These are phyloP conservation scores for Acrasis kona DNA, from an alignment of 78 protist genomes.

Conservation along the genomic window DNA sequence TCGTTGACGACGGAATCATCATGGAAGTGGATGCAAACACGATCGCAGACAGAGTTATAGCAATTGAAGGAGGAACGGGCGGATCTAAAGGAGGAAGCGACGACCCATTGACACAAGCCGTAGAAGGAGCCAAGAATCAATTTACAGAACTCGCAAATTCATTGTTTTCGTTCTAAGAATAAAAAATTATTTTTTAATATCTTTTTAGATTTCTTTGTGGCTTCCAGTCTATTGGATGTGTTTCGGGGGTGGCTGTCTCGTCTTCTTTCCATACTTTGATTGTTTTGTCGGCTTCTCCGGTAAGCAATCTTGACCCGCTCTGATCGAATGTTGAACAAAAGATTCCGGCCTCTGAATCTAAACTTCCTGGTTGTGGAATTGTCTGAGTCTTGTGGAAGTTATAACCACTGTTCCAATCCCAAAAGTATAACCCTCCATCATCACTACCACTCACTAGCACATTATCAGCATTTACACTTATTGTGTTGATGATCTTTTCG, in stretches of 20 bases:
- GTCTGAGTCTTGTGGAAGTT: constrained; percentile 69
- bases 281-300: constrained; percentile 94
- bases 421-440: constrained; percentile 79
- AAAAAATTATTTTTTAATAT: too few relatives aligned
- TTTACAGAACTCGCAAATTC: too few relatives aligned
- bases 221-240: background rate
- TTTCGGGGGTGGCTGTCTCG: background rate
- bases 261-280: constrained; percentile 77
- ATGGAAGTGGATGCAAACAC: background rate
- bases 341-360: constrained; percentile 76
- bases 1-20: constrained; percentile 42
- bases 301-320: constrained; percentile 85
- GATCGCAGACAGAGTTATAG: background rate
- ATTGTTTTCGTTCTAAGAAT: background rate
- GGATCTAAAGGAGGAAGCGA: too few relatives aligned
- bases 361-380: constrained; percentile 63
- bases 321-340: constrained; percentile 67
- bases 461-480: constrained; percentile 73
- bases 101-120: too few relatives aligned
- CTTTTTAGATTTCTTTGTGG: background rate
- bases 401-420: constrained; percentile 92
- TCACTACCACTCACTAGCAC: constrained; percentile 79
- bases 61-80: too few relatives aligned
- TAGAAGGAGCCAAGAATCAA: too few relatives aligned
- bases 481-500: constrained; percentile 63